phyloP scores from a whole-genome alignment of 495 filamentous ascomycete genomes.

The Hypomontagnella submonticulosa region DNA sequence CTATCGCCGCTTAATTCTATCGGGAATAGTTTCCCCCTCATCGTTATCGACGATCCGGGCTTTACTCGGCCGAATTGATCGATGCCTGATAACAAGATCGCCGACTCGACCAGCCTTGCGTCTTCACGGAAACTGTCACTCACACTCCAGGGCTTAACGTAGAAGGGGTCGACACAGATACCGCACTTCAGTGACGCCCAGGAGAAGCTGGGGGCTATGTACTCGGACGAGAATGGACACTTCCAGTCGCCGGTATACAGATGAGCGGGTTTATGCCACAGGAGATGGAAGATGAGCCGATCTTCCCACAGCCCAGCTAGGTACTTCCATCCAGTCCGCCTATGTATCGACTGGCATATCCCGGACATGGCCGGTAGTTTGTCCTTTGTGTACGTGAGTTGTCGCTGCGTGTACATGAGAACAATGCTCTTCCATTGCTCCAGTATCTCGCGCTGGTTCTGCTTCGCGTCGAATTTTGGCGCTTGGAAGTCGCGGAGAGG shows the following conservation, averaged over 20 bases:
- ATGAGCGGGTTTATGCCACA: too few relatives aligned
- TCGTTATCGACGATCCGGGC: constrained; percentile 12
- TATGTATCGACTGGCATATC: constrained; percentile 13
- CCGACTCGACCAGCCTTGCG: constrained; percentile 1
- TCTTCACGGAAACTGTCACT: background rate
- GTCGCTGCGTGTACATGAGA: constrained; percentile 6
- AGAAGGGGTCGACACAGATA: background rate
- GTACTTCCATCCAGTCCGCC: constrained; percentile 12
- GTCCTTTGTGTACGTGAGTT: constrained; percentile 5
- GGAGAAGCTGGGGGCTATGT: constrained; percentile 14
- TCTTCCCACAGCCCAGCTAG: constrained; percentile 33
- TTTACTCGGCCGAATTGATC: constrained; percentile 16
- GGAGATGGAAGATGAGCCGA: constrained; percentile 13
- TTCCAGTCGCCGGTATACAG: too few relatives aligned
- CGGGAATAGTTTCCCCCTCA: constrained; percentile 5
- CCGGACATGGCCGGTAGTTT: constrained; percentile 18
- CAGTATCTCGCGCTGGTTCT: background rate
- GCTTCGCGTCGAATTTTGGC: background rate
- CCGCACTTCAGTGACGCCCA: constrained; percentile 10
- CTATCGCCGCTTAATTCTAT: background rate
- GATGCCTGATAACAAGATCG: background rate
- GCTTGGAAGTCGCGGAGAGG: background rate
- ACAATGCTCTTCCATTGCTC: constrained; percentile 7
- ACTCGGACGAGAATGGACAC: background rate
- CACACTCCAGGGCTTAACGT: background rate